Evolutionary conservation across 352 stramenopile species (phyloP).

Genomic region (Phytopythium montanum): DNA sequence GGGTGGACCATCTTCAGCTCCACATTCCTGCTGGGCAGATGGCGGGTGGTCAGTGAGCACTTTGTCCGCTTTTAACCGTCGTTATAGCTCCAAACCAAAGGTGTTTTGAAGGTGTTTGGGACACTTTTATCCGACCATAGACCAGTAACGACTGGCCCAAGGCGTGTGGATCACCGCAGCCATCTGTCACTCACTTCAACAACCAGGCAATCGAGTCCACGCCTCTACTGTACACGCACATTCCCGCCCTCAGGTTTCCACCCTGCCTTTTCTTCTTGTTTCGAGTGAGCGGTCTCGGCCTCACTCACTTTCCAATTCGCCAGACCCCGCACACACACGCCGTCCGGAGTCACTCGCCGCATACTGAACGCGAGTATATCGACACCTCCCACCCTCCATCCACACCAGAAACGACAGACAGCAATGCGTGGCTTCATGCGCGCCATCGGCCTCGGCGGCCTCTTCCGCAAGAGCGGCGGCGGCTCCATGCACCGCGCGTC

Average conservation of each 20-base stretch:
- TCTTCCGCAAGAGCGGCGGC: slow-evolving; percentile 32
- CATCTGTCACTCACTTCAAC: slow-evolving; percentile 6
- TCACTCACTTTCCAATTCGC: slow-evolving; percentile 31
- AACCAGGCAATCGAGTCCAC: background rate
- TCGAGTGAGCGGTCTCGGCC: background rate
- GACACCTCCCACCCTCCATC: slow-evolving; percentile 6
- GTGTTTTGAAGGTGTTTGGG: background rate
- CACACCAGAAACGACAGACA: too few relatives aligned
- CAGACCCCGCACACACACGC: slow-evolving; percentile 4
- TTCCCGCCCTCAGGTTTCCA: background rate
- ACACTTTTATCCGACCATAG: background rate
- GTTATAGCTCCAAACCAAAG: background rate
- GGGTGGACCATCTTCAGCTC: background rate
- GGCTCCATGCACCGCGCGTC: slow-evolving; percentile 5
- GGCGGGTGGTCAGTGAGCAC: background rate
- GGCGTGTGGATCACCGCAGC: background rate
- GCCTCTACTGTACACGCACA: background rate
- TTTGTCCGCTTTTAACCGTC: background rate
- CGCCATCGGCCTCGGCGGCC: slow-evolving; percentile 51
- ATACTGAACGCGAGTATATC: slow-evolving; percentile 11
- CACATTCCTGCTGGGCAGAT: background rate
- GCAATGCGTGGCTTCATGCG: slow-evolving; percentile 71
- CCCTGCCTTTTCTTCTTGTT: background rate
- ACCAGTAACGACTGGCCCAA: background rate
- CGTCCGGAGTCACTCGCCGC: slow-evolving; percentile 10